Percentiles rank a stretch among this genome's conserved stretches.
Evolutionary conservation across 2,329 filamentous ascomycete species (phyloP).

Genomic region (Pyrenochaeta sp.): DNA sequence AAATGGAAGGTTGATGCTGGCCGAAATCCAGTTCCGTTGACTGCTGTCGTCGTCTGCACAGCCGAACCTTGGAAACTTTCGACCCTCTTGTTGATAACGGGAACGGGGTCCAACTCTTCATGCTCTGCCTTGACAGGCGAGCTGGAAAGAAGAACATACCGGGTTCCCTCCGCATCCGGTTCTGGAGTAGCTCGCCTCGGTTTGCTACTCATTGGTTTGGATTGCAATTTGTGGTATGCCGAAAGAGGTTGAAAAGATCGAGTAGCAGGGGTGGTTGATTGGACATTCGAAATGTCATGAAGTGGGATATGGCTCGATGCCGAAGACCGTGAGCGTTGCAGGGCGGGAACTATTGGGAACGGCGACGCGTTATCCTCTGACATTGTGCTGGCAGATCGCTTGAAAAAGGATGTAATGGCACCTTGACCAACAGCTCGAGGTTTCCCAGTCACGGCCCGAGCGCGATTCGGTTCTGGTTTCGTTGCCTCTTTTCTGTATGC

Average conservation of each 20-base stretch:
- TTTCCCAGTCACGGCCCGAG: constrained; percentile 32
- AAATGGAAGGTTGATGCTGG: constrained; percentile 54
- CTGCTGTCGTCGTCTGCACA: constrained; percentile 7
- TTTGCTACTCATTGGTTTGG: constrained; percentile 43
- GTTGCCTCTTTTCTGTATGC: constrained; percentile 38
- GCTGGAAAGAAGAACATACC: constrained; percentile 59
- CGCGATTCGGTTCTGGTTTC: constrained; percentile 24
- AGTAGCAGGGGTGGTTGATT: constrained; percentile 5
- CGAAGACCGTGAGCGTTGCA: constrained; percentile 31
- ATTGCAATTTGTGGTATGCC: constrained; percentile 38
- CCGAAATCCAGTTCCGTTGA: constrained; percentile 27
- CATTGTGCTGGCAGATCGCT: constrained; percentile 32
- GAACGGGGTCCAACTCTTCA: constrained; percentile 4
- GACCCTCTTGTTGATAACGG: constrained; percentile 7
- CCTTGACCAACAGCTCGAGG: constrained; percentile 57
- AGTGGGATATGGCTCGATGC: constrained; percentile 27
- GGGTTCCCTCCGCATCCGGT: constrained; percentile 34
- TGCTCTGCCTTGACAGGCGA: constrained; percentile 48
- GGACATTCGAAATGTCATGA: constrained; percentile 45
- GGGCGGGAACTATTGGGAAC: constrained; percentile 7
- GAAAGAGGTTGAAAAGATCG: constrained; percentile 34
- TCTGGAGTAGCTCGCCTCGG: constrained; percentile 30
- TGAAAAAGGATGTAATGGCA: constrained; percentile 62
- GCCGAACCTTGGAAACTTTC: constrained; percentile 15
- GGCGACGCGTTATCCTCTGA: constrained; percentile 19